Evolutionary conservation across 2,329 filamentous ascomycete genomes (phyloP).

Genomic region (Fonsecaea nubica): DNA sequence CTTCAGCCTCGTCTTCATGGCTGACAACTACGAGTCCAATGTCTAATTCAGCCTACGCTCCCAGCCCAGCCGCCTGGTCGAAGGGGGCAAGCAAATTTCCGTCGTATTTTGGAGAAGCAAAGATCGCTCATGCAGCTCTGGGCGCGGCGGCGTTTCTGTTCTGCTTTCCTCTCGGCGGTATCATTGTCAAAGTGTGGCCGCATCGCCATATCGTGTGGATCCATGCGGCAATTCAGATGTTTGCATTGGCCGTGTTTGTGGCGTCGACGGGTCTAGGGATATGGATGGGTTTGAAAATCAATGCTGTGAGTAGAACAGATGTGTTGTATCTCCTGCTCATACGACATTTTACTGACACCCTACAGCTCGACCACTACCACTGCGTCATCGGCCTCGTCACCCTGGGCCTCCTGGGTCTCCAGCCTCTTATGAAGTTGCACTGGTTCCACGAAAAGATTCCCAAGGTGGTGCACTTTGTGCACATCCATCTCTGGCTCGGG

Average conservation of each 20-base stretch:
- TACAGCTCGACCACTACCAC: conserved; percentile 35
- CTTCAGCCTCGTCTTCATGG: conserved; percentile 13
- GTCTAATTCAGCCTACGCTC: background rate
- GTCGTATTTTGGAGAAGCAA: conserved; percentile 20
- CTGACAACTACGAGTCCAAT: conserved; percentile 9
- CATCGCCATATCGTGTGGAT: conserved; percentile 37
- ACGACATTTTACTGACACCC: background rate
- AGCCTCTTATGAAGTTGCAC: conserved; percentile 43
- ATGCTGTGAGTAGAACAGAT: conserved; percentile 17
- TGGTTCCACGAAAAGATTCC: conserved; percentile 54
- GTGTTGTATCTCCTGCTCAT: background rate
- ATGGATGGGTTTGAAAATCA: conserved; percentile 39
- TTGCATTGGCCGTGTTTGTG: conserved; percentile 39
- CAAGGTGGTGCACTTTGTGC: conserved; percentile 35
- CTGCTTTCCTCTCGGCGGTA: conserved; percentile 42
- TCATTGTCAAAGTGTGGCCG: conserved; percentile 39
- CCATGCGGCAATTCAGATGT: conserved; percentile 40
- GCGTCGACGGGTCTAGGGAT: conserved; percentile 41
- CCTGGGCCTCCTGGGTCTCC: conserved; percentile 41
- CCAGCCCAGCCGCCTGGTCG: background rate
- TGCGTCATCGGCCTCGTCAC: conserved; percentile 42
- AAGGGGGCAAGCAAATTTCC: conserved; percentile 17
- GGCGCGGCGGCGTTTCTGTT: conserved; percentile 41
- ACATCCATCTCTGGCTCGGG: conserved; percentile 61
- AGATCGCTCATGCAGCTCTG: conserved; percentile 39